Evolutionary conservation across 139 green algal genomes (phyloP).

Genomic region (Zygnema cylindricum): DNA sequence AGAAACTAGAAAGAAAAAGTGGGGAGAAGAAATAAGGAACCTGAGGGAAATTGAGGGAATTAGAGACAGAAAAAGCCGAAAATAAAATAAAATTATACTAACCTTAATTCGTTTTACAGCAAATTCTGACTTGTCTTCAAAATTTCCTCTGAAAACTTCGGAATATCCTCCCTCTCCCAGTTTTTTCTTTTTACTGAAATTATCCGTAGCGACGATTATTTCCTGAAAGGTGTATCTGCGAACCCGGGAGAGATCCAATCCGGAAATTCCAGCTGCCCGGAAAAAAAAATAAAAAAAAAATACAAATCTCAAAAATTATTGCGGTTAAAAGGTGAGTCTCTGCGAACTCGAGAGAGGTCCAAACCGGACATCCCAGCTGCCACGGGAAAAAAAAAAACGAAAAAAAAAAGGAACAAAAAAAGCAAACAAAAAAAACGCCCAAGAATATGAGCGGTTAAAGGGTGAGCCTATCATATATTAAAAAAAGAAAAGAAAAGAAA

Average conservation of each 20-base stretch:
- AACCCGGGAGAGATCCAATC: not conserved
- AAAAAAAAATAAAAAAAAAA: too few species aligned
- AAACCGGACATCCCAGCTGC: too few species aligned
- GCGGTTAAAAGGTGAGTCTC: too few species aligned
- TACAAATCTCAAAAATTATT: not conserved
- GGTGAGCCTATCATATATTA: too few species aligned
- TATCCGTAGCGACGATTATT: conserved; percentile 16
- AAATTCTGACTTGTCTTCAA: conserved; percentile 58
- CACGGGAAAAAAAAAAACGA: not conserved
- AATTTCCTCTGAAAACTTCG: conserved; percentile 63
- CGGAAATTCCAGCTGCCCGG: not conserved
- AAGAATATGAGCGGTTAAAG: too few species aligned
- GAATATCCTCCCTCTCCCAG: conserved; percentile 67
- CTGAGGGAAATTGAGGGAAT: not conserved
- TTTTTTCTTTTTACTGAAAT: conserved; percentile 38
- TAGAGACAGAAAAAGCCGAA: not conserved
- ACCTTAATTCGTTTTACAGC: conserved; percentile 69
- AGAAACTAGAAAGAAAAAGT: not conserved
- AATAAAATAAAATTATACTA: not conserved
- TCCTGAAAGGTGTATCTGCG: conserved; percentile 24
- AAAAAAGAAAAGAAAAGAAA: too few species aligned
- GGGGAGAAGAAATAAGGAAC: not conserved
- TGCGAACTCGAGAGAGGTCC: too few species aligned
- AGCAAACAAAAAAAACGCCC: not conserved
- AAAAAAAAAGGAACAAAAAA: not conserved